Evolutionary conservation across 2,329 filamentous ascomycete species (phyloP).

Genomic region (Claviceps sp.): DNA sequence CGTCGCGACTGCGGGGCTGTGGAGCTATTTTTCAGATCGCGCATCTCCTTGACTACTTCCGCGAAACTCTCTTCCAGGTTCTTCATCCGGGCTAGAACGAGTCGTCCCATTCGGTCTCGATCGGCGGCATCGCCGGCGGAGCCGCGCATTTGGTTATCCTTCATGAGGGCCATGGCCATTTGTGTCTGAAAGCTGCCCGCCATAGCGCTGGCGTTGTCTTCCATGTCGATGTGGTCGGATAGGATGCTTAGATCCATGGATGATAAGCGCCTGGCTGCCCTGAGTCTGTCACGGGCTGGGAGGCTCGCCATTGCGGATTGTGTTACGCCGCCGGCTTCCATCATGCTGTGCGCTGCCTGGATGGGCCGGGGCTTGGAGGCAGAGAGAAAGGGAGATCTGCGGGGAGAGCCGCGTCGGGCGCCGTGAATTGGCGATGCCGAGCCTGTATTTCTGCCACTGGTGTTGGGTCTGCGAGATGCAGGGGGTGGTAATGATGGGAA

Average conservation of each 20-base stretch:
- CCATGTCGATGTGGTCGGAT: conserved; percentile 51
- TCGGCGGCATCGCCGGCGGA: conserved; percentile 25
- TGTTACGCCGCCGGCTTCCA: conserved; percentile 22
- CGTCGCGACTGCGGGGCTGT: conserved; percentile 34
- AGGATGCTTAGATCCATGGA: conserved; percentile 62
- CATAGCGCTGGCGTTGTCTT: conserved; percentile 48
- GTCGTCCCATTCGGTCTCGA: conserved; percentile 59
- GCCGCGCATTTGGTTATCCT: conserved; percentile 37
- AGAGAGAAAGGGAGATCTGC: conserved; percentile 27
- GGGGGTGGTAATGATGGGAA: conserved; percentile 5
- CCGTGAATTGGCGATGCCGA: conserved; percentile 19
- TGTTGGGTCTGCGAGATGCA: conserved; percentile 21
- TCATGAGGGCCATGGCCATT: conserved; percentile 58
- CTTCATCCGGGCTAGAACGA: conserved; percentile 84
- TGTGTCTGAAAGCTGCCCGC: conserved; percentile 72
- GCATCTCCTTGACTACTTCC: conserved; percentile 73
- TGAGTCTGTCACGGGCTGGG: conserved; percentile 29
- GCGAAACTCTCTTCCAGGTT: conserved; percentile 82
- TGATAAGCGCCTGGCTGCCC: conserved; percentile 32
- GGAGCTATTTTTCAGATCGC: conserved; percentile 40
- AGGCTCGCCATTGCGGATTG: conserved; percentile 37
- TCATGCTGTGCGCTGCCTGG: conserved; percentile 27
- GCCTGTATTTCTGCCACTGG: conserved; percentile 19
- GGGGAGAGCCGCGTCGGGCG: conserved; percentile 32
- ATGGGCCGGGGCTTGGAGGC: conserved; percentile 44